A percentile compares a stretch with the other conserved stretches of the same genome.
phyloP scores from a whole-genome alignment of 1,284 basidiomycete species.

The Tremellales sp. region DNA sequence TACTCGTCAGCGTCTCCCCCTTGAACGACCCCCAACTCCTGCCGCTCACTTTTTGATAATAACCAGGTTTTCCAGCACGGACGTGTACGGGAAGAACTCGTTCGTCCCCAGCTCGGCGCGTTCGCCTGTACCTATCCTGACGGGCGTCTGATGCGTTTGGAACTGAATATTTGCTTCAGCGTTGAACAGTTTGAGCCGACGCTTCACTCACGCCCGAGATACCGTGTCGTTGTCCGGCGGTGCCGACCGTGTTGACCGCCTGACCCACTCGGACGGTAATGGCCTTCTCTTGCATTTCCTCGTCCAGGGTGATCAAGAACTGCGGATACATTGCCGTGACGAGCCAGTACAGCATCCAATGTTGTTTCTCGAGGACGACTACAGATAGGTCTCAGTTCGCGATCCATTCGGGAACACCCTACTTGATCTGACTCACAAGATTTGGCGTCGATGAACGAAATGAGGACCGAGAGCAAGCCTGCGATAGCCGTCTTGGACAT shows the following conservation, averaged over 20 bases:
- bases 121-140: conserved; percentile 88
- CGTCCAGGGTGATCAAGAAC: conserved; percentile 95
- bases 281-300: conserved; percentile 75
- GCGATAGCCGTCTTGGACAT: conserved; percentile 87
- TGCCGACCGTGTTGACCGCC: conserved; percentile 52
- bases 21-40: background rate
- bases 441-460: conserved; percentile 91
- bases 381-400: background rate
- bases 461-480: conserved; percentile 82
- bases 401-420: background rate
- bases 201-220: conserved; percentile 49
- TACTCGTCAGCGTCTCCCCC: conserved; percentile 1
- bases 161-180: conserved; percentile 50
- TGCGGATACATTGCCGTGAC: conserved; percentile 95
- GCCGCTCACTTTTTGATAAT: conserved; percentile 65
- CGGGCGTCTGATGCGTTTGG: conserved; percentile 96
- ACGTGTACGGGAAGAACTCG: conserved; percentile 87
- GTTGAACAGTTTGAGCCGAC: background rate
- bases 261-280: conserved; percentile 95
- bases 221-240: conserved; percentile 46
- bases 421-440: conserved; percentile 61
- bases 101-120: conserved; percentile 94
- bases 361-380: conserved; percentile 91
- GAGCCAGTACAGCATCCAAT: conserved; percentile 99
- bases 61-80: conserved; percentile 85